phyloP scores from a whole-genome alignment of 805 yeast genomes.

The Zygoascus bituminiphila region DNA sequence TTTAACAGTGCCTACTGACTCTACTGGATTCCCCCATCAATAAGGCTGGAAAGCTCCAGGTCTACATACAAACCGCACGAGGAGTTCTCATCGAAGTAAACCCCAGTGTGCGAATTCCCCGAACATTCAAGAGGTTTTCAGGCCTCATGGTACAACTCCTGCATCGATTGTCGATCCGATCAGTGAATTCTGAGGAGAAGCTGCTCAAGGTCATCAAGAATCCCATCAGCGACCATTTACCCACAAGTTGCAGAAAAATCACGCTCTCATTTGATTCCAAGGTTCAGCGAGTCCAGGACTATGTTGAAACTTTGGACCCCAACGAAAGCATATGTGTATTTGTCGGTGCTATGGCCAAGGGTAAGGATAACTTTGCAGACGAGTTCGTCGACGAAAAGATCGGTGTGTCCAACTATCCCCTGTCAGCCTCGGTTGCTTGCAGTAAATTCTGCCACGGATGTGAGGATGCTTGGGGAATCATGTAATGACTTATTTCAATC shows the following conservation, averaged over 20 bases:
- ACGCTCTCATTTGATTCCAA: constrained; percentile 91
- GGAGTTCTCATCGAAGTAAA: constrained; percentile 94
- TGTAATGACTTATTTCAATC: constrained; percentile 22
- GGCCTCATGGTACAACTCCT: constrained; percentile 96
- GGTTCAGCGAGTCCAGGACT: constrained; percentile 80
- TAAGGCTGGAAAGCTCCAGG: constrained; percentile 95
- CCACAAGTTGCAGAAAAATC: constrained; percentile 89
- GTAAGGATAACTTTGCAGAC: constrained; percentile 95
- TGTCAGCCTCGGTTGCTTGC: constrained; percentile 96
- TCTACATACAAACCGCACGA: constrained; percentile 89
- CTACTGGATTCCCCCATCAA: constrained; percentile 94
- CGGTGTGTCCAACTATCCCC: constrained; percentile 90
- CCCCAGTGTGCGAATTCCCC: constrained; percentile 93
- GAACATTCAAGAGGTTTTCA: constrained; percentile 95
- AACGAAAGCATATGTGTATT: constrained; percentile 96
- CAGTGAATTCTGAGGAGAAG: constrained; percentile 93
- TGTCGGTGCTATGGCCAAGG: constrained; percentile 99
- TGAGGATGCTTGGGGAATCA: constrained; percentile 94
- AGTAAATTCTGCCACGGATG: constrained; percentile 98
- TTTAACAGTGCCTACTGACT: constrained; percentile 68
- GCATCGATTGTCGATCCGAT: constrained; percentile 85
- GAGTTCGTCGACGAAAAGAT: constrained; percentile 94
- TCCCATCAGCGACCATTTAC: constrained; percentile 94
- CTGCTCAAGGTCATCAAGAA: constrained; percentile 89
- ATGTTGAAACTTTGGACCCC: constrained; percentile 65